phyloP scores from a whole-genome alignment of 768 basidiomycete species.

The Saitozyma sp. region DNA sequence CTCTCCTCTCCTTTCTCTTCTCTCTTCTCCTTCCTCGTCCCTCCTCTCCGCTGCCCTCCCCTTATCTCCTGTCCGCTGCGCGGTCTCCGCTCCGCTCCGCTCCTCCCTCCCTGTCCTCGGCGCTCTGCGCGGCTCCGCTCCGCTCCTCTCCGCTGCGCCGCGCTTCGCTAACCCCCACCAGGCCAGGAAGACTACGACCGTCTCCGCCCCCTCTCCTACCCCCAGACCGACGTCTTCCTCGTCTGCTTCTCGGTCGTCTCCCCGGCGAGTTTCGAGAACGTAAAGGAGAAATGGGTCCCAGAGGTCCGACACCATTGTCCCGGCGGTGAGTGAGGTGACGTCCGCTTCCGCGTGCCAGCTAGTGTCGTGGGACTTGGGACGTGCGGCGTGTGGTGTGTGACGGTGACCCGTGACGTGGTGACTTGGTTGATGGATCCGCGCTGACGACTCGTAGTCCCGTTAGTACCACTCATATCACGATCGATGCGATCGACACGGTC shows the following conservation, averaged over 20 bases:
- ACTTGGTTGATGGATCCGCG: conserved; percentile 54
- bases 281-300: conserved; percentile 99
- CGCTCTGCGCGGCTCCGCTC: neutral
- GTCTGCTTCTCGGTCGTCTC: conserved; percentile 99
- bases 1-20: no score
- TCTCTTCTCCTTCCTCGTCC: no score
- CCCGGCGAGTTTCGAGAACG: conserved; percentile 98
- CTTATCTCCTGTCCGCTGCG: neutral
- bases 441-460: neutral
- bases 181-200: conserved; percentile 98
- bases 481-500: no score
- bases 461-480: no score
- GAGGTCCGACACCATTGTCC: conserved; percentile 99
- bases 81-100: neutral
- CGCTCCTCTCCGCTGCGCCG: neutral
- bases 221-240: conserved; percentile 98
- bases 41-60: neutral
- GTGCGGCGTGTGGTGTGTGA: no score
- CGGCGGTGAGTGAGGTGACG: conserved; percentile 60
- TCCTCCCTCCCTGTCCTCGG: neutral
- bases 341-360: no score
- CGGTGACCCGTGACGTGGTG: no score
- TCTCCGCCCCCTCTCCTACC: conserved; percentile 97
- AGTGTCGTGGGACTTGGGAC: no score
- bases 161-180: conserved; percentile 7